Percentiles rank a stretch among this genome's conserved stretches.
Evolutionary conservation across 176 grass and related monocot species (phyloP).

Genomic region (Panicum miliaceum): DNA sequence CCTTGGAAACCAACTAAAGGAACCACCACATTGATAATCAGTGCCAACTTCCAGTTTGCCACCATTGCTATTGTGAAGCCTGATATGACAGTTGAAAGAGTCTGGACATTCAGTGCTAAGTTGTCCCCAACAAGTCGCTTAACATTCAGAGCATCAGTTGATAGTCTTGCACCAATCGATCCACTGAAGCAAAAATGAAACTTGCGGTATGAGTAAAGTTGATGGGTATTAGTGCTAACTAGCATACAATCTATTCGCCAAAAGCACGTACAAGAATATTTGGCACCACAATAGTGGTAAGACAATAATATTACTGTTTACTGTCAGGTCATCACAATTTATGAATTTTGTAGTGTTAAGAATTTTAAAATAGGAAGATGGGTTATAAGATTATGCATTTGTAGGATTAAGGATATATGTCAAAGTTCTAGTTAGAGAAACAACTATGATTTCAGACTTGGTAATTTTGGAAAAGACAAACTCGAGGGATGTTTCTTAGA

Average conservation of each 20-base stretch:
- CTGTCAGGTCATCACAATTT: not conserved
- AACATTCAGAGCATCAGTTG: slow-evolving; percentile 76
- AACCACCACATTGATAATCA: slow-evolving; percentile 67
- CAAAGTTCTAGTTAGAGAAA: not conserved
- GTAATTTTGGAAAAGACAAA: not conserved
- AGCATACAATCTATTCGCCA: slow-evolving; percentile 2
- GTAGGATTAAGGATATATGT: not conserved
- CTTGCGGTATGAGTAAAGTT: not conserved
- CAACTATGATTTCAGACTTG: not conserved
- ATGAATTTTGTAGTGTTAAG: not conserved
- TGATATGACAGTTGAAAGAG: slow-evolving; percentile 54
- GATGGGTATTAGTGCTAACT: not conserved
- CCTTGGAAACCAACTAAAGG: slow-evolving; percentile 71
- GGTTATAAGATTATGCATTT: not conserved
- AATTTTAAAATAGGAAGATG: not conserved
- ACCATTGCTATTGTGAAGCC: slow-evolving; percentile 74
- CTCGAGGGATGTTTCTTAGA: not conserved
- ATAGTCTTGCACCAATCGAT: slow-evolving; percentile 73
- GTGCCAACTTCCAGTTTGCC: slow-evolving; percentile 77
- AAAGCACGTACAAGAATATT: not conserved
- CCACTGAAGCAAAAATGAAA: slow-evolving; percentile 59
- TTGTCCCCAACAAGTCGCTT: slow-evolving; percentile 75
- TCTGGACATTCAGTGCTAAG: slow-evolving; percentile 77
- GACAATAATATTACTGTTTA: not conserved
- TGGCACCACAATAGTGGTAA: not conserved